Evolutionary conservation across 179 eudicot species (phyloP), one percentile per base, ranked within the genome.

Genomic region (Vitellaria paradoxa): DNA sequence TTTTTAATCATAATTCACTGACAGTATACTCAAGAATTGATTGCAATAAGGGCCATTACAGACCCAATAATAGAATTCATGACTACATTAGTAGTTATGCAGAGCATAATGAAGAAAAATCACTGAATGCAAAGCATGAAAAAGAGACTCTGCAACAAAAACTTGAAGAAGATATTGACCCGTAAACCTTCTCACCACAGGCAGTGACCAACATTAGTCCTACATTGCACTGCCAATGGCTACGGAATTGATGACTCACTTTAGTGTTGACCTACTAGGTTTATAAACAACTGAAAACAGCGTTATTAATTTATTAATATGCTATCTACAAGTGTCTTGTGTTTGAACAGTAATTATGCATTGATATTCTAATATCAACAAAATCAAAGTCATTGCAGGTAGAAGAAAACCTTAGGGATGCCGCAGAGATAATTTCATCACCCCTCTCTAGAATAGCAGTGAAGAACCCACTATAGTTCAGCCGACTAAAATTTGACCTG

Each of bases 401-500:
- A 60, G 24, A 21, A 11, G 57, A 45, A 12, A 78, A 96, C 99
- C 99, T 91, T 83, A 91, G 79, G 50, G 94, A 84, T 81, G 98
- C 98, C 37, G 87, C 91, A 2, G 97, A 84, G 56, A 94, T 78
- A 24, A 96, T 78, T 69, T 88, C 91, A 82, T 96, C 99, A 70
- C 88, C 89, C 86, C 86, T 92, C 89, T 96, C 97, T 70, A 96
- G 81, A 49, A 96, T 89, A 67, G 84, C 86, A 46, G 97, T 92
- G 68, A 84, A 91, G 84, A 96, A 96, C 65, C 98, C 96, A 76
- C 83, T 84, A 73, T 85, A 96, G 82, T 92, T 88, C 81, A 96
- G 82, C 82, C 98, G 88, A 53, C 86, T 85, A 80, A 96, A 88
- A 63, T 92, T 89, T 61, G 98, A 96, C 88, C 98, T 94, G 89